A percentile compares a stretch with the other conserved stretches of the same genome.
Conservation (phyloP, 768 basidiomycete genomes). For the Tulasnella sp. region DNA sequence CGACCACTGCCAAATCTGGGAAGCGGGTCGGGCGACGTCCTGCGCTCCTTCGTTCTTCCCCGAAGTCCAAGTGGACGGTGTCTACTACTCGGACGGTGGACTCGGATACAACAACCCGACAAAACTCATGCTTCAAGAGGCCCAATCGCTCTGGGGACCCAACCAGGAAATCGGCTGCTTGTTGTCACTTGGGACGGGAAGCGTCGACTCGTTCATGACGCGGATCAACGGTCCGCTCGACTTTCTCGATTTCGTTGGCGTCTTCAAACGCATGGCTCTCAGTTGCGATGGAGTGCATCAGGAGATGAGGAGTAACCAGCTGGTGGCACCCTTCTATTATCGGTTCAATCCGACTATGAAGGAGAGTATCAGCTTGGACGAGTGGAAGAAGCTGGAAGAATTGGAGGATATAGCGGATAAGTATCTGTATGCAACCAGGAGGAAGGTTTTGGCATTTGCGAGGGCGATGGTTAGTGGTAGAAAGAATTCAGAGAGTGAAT, state of each 20-base stretch:
- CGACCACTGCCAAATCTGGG: constrained; percentile 17
- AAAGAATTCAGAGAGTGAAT: no score
- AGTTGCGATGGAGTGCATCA: not conserved
- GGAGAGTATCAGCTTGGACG: not conserved
- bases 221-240: not conserved
- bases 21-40: constrained; percentile 1
- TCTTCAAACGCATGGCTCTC: not conserved
- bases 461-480: no score
- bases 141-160: constrained; percentile 16
- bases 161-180: not conserved
- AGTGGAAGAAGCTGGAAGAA: constrained; percentile 3
- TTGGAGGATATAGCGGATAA: not conserved
- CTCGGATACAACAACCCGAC: constrained; percentile 11
- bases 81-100: not conserved
- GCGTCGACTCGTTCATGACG: not conserved
- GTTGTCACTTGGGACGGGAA: constrained; percentile 13
- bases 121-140: not conserved
- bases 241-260: not conserved
- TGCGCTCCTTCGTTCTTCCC: constrained; percentile 18
- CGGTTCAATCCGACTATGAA: not conserved
- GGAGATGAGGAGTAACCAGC: not conserved
- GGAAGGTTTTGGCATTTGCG: no score
- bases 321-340: not conserved
- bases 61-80: not conserved
- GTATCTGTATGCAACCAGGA: not conserved